Evolutionary conservation across 805 yeast species (phyloP).

Genomic region (Saccharomycopsis babjevae): DNA sequence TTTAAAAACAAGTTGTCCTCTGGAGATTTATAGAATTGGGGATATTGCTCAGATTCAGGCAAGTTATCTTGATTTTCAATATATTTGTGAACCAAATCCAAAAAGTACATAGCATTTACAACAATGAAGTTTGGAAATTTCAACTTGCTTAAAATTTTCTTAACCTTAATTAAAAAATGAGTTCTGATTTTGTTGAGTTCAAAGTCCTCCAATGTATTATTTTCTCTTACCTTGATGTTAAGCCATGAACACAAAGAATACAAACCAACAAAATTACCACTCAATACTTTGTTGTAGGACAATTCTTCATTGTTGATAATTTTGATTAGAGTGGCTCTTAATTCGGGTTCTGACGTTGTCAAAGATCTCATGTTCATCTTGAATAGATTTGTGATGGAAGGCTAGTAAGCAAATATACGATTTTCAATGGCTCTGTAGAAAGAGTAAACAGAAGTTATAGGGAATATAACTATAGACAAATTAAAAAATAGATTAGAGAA

Average conservation of each 20-base stretch:
- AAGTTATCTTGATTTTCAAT: not conserved
- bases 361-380: conserved; percentile 13
- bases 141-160: conserved; percentile 16
- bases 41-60: conserved; percentile 12
- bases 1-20: conserved; percentile 18
- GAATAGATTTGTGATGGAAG: not conserved
- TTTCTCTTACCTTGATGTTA: conserved; percentile 7
- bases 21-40: conserved; percentile 14
- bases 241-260: conserved; percentile 17
- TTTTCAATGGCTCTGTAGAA: not conserved
- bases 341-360: conserved; percentile 9
- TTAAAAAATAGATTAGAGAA: not conserved
- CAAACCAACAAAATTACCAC: conserved; percentile 18
- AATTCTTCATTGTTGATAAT: conserved; percentile 14
- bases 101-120: conserved; percentile 15
- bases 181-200: conserved; percentile 15
- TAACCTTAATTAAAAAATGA: conserved; percentile 17
- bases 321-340: conserved; percentile 9
- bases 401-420: not conserved
- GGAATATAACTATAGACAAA: not conserved
- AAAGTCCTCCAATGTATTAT: conserved; percentile 8
- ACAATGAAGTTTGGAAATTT: conserved; percentile 18
- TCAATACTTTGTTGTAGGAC: conserved; percentile 16
- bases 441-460: not conserved
- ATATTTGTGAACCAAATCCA: conserved; percentile 17